Percentiles rank a stretch among this genome's conserved stretches.
phyloP scores from a whole-genome alignment of 345 rosid species.

The Iberis pinnata region DNA sequence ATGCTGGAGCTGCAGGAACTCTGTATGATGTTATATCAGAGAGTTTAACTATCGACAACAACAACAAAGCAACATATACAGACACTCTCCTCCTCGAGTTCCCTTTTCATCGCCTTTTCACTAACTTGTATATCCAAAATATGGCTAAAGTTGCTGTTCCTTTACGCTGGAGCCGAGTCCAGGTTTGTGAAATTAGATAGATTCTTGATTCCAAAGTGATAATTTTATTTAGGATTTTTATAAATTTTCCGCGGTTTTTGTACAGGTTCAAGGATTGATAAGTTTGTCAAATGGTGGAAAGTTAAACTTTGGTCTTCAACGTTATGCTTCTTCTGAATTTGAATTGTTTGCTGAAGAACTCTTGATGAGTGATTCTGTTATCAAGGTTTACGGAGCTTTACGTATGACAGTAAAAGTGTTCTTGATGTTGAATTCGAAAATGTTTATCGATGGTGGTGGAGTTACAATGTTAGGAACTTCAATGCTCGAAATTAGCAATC shows the following conservation, averaged over 20 bases:
- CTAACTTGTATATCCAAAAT: constrained; percentile 75
- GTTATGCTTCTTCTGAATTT: constrained; percentile 84
- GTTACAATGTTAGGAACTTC: constrained; percentile 75
- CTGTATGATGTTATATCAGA: constrained; percentile 86
- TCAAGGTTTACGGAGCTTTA: constrained; percentile 84
- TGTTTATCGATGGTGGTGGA: constrained; percentile 87
- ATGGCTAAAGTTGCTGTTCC: constrained; percentile 86
- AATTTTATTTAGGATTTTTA: not conserved
- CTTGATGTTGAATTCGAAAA: constrained; percentile 91
- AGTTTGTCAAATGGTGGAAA: constrained; percentile 61
- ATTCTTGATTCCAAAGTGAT: constrained; percentile 4
- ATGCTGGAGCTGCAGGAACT: constrained; percentile 97
- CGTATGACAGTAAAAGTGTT: constrained; percentile 95
- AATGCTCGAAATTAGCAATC: constrained; percentile 82
- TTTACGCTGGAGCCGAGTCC: constrained; percentile 98
- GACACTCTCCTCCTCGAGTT: constrained; percentile 89
- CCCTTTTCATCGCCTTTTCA: constrained; percentile 85
- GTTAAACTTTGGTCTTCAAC: constrained; percentile 81
- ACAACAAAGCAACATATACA: constrained; percentile 67
- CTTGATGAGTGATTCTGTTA: constrained; percentile 76
- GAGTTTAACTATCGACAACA: constrained; percentile 67
- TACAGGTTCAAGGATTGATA: constrained; percentile 88
- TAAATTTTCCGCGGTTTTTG: not conserved
- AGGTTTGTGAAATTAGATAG: constrained; percentile 47
- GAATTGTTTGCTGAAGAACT: constrained; percentile 90